A percentile compares a stretch with the other conserved stretches of the same genome.
phyloP scores from a whole-genome alignment of 805 yeast species.

The Brettanomyces bruxellensis region DNA sequence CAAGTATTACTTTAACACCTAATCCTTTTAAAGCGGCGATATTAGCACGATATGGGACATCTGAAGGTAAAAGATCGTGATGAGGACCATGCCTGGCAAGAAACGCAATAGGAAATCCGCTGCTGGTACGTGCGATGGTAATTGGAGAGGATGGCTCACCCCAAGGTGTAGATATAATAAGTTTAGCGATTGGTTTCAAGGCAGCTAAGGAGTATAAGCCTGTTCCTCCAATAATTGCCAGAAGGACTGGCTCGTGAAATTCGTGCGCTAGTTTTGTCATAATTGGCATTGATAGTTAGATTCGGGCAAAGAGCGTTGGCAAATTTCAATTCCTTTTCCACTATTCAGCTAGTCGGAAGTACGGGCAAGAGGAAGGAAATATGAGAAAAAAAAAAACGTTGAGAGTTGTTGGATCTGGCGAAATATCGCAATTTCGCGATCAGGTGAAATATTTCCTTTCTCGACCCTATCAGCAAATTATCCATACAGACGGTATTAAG shows the following conservation, averaged over 20 bases:
- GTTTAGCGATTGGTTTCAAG: slow-evolving; percentile 74
- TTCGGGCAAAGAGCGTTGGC: background rate
- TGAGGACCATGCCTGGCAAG: slow-evolving; percentile 89
- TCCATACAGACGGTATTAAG: too few species aligned
- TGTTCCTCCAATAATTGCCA: slow-evolving; percentile 96
- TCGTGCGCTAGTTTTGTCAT: slow-evolving; percentile 31
- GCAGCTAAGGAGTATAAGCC: slow-evolving; percentile 88
- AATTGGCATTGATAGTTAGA: background rate
- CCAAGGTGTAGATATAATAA: slow-evolving; percentile 90
- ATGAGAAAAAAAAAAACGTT: too few species aligned
- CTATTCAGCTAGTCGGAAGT: too few species aligned
- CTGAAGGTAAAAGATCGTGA: slow-evolving; percentile 84
- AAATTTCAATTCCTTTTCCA: background rate
- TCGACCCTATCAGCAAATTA: too few species aligned
- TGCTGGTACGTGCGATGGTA: slow-evolving; percentile 70
- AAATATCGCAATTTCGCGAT: too few species aligned
- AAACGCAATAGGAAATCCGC: slow-evolving; percentile 84
- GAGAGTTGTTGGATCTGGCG: too few species aligned
- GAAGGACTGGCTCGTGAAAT: slow-evolving; percentile 56
- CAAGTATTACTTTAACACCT: slow-evolving; percentile 82
- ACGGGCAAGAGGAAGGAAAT: too few species aligned
- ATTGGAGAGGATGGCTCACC: slow-evolving; percentile 93
- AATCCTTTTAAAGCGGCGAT: slow-evolving; percentile 88
- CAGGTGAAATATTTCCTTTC: too few species aligned
- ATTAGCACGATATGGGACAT: slow-evolving; percentile 89